phyloP scores from a whole-genome alignment of 2,329 filamentous ascomycete genomes.

The Trichoderma oligosporum region DNA sequence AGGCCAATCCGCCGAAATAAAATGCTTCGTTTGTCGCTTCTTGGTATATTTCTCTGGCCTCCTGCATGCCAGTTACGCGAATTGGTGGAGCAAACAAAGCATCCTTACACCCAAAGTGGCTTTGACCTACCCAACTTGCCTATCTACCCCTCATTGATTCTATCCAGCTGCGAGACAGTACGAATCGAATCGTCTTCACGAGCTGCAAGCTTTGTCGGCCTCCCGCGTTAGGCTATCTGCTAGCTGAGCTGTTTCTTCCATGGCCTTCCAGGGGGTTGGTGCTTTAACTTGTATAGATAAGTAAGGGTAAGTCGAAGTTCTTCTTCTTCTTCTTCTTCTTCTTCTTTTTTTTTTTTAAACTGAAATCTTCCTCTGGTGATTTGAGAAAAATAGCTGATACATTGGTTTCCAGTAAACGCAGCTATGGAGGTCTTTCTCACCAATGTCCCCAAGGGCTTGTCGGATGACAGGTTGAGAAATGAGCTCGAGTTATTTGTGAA shows the following conservation, averaged over 20 bases:
- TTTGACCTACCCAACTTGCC: not conserved
- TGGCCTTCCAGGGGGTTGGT: too few relatives aligned
- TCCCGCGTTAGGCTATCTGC: not conserved
- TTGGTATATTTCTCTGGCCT: not conserved
- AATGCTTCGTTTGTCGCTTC: not conserved
- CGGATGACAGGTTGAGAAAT: constrained; percentile 35
- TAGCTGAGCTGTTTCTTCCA: not conserved
- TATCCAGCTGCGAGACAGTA: not conserved
- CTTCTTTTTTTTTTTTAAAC: not conserved
- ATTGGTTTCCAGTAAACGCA: not conserved
- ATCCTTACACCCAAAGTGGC: not conserved
- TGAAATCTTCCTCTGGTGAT: not conserved
- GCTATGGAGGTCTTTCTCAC: constrained; percentile 47
- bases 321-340: too few relatives aligned
- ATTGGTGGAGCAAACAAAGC: not conserved
- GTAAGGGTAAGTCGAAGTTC: not conserved
- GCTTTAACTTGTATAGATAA: not conserved
- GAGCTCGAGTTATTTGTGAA: constrained; percentile 42
- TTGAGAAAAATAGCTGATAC: not conserved
- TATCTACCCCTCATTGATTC: constrained; percentile 5
- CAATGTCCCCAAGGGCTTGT: constrained; percentile 41
- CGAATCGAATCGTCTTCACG: not conserved
- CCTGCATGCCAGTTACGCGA: not conserved
- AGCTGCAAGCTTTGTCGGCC: not conserved
- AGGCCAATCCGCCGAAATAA: not conserved